Conservation (phyloP, 495 filamentous ascomycete species). For the Penicillium soppii region DNA sequence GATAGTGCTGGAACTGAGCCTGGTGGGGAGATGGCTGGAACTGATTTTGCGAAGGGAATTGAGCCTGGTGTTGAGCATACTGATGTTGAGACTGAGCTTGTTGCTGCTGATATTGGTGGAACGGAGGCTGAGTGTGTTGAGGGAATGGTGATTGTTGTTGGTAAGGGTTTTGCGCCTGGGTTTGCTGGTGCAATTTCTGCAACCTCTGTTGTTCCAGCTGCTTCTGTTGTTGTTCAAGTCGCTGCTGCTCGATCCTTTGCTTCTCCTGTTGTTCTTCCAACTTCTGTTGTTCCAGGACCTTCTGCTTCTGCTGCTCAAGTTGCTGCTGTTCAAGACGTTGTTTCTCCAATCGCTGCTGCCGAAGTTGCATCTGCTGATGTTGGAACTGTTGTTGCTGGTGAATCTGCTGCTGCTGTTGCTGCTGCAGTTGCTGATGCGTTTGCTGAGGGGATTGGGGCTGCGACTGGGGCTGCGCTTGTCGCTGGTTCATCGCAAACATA, state of each 20-base stretch:
- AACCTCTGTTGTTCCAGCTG: constrained; percentile 23
- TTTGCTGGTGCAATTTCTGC: constrained; percentile 27
- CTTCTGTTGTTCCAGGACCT: constrained; percentile 1
- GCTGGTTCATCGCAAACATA: constrained; percentile 30
- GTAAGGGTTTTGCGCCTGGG: constrained; percentile 21
- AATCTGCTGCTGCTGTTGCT: constrained; percentile 14
- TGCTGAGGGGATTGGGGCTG: constrained; percentile 36
- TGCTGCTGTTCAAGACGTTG: constrained; percentile 16
- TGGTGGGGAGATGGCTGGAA: constrained; percentile 11
- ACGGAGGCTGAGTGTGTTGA: constrained; percentile 16
- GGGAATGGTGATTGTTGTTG: constrained; percentile 17
- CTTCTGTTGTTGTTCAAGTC: constrained; percentile 20
- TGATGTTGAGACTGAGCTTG: constrained; percentile 13
- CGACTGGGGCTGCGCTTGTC: constrained; percentile 23
- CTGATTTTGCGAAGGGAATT: constrained; percentile 11
- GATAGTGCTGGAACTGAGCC: constrained; percentile 24
- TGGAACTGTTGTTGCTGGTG: constrained; percentile 23
- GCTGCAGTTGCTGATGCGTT: constrained; percentile 25
- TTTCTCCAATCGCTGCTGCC: constrained; percentile 10
- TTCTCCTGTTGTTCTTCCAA: constrained; percentile 15
- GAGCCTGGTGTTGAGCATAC: constrained; percentile 7
- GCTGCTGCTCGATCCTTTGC: constrained; percentile 20
- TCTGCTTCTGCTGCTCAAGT: neutral
- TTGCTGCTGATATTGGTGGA: constrained; percentile 27
- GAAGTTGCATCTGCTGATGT: constrained; percentile 16